Evolutionary conservation across 1,139 yeast genomes (phyloP).

Genomic region (Debaryomycetaceae sp.): DNA sequence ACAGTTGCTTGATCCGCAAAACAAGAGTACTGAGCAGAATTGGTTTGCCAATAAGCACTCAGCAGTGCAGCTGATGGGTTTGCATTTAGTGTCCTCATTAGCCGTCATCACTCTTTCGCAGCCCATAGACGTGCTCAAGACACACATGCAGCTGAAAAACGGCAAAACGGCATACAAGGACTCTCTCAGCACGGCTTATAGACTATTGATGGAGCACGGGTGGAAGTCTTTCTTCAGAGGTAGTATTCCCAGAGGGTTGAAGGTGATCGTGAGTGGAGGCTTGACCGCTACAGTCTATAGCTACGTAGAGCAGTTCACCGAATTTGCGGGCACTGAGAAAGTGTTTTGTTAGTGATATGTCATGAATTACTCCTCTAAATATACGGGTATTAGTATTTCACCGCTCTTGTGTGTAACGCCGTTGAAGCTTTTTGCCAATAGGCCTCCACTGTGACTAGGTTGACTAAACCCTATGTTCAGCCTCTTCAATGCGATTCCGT

Average conservation of each 20-base stretch:
- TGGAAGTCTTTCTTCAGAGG: slow-evolving; percentile 69
- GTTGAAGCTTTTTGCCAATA: slow-evolving; percentile 49
- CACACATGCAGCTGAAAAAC: slow-evolving; percentile 81
- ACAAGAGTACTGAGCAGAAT: slow-evolving; percentile 34
- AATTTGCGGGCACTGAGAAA: slow-evolving; percentile 45
- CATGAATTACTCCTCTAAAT: slow-evolving; percentile 23
- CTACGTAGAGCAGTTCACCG: slow-evolving; percentile 51
- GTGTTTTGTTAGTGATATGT: slow-evolving; percentile 34
- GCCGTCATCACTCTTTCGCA: slow-evolving; percentile 80
- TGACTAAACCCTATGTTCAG: slow-evolving; percentile 64
- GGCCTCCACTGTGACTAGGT: slow-evolving; percentile 61
- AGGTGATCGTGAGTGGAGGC: slow-evolving; percentile 78
- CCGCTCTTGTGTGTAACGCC: slow-evolving; percentile 52
- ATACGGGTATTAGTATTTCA: slow-evolving; percentile 48
- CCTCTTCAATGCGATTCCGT: slow-evolving; percentile 45
- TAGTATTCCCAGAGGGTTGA: slow-evolving; percentile 71
- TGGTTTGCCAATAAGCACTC: slow-evolving; percentile 51
- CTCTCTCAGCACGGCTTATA: slow-evolving; percentile 68
- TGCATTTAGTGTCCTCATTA: slow-evolving; percentile 54
- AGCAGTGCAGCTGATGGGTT: slow-evolving; percentile 41
- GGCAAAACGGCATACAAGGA: slow-evolving; percentile 62
- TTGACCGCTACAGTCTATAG: slow-evolving; percentile 70
- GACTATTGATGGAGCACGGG: slow-evolving; percentile 69
- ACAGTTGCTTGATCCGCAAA: slow-evolving; percentile 61
- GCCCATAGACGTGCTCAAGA: slow-evolving; percentile 86